A percentile compares a stretch with the other conserved stretches of the same genome.
Conservation (phyloP, 1,139 yeast species). For the Blastobotrys indianensis region DNA sequence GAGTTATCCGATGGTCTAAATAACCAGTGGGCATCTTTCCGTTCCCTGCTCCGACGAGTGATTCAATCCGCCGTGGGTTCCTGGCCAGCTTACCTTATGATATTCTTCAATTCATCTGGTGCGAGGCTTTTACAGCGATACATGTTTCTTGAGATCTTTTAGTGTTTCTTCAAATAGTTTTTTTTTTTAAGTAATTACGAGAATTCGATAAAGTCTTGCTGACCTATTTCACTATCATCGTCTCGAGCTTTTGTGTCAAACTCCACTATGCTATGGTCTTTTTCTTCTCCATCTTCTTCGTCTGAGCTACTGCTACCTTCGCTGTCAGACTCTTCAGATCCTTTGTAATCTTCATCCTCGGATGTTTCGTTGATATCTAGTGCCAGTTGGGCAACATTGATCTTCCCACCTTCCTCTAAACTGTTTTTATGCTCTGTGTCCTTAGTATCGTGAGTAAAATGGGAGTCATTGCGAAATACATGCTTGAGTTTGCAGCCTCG, state of each 20-base stretch:
- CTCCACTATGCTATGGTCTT: conserved; percentile 6
- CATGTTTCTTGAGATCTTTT: conserved; percentile 13
- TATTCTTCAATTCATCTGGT: conserved; percentile 17
- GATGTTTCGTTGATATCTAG: conserved; percentile 13
- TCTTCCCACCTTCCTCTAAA: conserved; percentile 27
- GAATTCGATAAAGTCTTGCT: conserved; percentile 18
- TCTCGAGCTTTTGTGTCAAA: conserved; percentile 5
- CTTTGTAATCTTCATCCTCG: conserved; percentile 12
- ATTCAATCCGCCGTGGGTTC: conserved; percentile 21
- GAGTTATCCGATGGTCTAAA: conserved; percentile 27
- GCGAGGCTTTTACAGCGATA: conserved; percentile 26
- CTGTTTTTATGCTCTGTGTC: conserved; percentile 32
- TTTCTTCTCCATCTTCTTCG: conserved; percentile 13
- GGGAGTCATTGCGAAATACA: conserved; percentile 29
- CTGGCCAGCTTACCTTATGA: conserved; percentile 22
- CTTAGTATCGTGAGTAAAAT: conserved; percentile 30
- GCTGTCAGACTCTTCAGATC: conserved; percentile 11
- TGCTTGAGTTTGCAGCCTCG: conserved; percentile 50
- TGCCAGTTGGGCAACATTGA: conserved; percentile 16
- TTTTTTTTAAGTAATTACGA: conserved; percentile 4
- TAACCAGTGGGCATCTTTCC: conserved; percentile 30
- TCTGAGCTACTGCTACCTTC: conserved; percentile 4
- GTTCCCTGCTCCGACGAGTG: conserved; percentile 30
- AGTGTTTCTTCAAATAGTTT: conserved; percentile 1
- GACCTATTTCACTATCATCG: conserved; percentile 7